Conservation (phyloP, 2,329 filamentous ascomycete genomes). For the Colletotrichum orchidophilum region DNA sequence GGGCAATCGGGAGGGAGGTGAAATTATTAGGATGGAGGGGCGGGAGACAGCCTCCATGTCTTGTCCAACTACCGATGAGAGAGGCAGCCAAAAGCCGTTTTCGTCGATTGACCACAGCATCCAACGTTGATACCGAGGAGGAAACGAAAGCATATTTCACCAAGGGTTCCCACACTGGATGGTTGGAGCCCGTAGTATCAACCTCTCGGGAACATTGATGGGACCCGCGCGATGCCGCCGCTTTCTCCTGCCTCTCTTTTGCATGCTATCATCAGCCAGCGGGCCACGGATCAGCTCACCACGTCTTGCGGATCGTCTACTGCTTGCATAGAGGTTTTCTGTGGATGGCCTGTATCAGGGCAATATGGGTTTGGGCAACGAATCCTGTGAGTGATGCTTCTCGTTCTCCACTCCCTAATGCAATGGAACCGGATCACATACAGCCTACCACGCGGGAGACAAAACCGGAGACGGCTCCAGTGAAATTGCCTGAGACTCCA, state of each 20-base stretch:
- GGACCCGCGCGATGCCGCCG: background rate
- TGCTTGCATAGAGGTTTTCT: slow-evolving; percentile 55
- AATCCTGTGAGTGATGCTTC: slow-evolving; percentile 52
- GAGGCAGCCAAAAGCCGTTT: background rate
- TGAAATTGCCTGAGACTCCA: background rate
- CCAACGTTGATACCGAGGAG: background rate
- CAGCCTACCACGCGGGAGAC: background rate
- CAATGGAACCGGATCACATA: background rate
- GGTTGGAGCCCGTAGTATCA: background rate
- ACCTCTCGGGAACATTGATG: background rate
- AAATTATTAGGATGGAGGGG: background rate
- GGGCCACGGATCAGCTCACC: background rate
- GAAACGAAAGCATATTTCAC: background rate
- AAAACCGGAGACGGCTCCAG: background rate
- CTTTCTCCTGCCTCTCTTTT: background rate
- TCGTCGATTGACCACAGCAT: background rate
- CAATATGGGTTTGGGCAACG: slow-evolving; percentile 66
- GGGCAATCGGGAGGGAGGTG: background rate
- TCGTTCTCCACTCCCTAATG: background rate
- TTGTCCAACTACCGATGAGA: background rate
- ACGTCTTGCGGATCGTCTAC: slow-evolving; percentile 26
- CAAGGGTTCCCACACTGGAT: background rate
- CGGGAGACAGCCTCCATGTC: background rate
- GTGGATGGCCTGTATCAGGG: slow-evolving; percentile 65
- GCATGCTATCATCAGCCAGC: slow-evolving; percentile 4